Percentiles rank a stretch among this genome's conserved stretches.
Conservation (phyloP, 306 rosid genomes). For the Cicer arietinum region DNA sequence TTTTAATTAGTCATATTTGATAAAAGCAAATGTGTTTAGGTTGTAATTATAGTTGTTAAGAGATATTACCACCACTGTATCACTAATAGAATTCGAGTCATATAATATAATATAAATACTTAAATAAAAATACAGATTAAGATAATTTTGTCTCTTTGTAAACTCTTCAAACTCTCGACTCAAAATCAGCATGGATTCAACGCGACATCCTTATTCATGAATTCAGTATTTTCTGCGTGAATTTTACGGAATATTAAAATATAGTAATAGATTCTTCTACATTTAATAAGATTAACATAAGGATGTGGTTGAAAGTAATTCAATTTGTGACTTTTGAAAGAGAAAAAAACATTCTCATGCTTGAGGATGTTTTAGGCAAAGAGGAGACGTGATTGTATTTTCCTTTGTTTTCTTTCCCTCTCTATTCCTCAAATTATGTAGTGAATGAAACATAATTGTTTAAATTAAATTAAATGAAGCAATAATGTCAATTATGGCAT, state of each 20-base stretch:
- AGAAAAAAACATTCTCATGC: not conserved
- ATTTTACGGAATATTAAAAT: not conserved
- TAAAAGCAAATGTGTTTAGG: no score
- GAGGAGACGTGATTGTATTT: not conserved
- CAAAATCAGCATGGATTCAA: not conserved
- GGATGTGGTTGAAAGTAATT: constrained; percentile 13
- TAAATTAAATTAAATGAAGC: not conserved
- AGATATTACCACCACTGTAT: no score
- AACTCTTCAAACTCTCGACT: not conserved
- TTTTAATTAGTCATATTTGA: no score
- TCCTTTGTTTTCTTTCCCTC: not conserved
- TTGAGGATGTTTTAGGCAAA: not conserved
- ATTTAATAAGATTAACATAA: not conserved
- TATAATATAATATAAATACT: not conserved
- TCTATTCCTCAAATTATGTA: not conserved
- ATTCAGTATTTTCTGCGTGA: constrained; percentile 16
- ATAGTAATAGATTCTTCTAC: not conserved
- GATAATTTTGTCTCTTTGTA: not conserved
- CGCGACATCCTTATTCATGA: not conserved
- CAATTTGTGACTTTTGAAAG: not conserved
- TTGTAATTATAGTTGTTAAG: no score
- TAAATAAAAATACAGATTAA: not conserved
- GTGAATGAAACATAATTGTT: not conserved
- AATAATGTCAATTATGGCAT: constrained; percentile 1
- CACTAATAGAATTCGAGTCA: no score